Evolutionary conservation across 352 stramenopile genomes (phyloP).

Genomic region (Phytophthora capsici): DNA sequence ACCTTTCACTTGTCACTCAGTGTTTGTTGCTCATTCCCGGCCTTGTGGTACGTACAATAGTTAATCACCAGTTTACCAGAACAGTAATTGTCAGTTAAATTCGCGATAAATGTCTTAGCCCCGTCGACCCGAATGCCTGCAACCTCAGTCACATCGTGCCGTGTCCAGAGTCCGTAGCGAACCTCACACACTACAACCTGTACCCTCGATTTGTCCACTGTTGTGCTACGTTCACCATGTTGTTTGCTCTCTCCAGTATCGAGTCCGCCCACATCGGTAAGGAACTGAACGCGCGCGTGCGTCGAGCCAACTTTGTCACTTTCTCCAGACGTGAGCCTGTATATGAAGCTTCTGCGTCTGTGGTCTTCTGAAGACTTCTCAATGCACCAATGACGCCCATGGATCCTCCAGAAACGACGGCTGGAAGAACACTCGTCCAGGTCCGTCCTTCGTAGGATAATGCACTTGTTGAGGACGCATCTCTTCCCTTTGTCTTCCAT

Average conservation of each 20-base stretch:
- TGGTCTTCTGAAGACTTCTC: constrained; percentile 17
- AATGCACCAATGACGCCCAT: constrained; percentile 40
- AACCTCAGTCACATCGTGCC: constrained; percentile 48
- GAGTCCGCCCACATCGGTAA: constrained; percentile 44
- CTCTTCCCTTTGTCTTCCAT: constrained; percentile 20
- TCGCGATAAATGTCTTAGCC: constrained; percentile 31
- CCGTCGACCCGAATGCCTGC: constrained; percentile 38
- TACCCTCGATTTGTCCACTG: constrained; percentile 46
- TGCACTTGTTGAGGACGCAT: constrained; percentile 26
- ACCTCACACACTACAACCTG: constrained; percentile 47
- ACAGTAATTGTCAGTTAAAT: constrained; percentile 2
- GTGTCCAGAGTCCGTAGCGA: constrained; percentile 43
- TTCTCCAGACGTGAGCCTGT: constrained; percentile 43
- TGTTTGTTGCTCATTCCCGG: constrained; percentile 61
- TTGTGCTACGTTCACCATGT: constrained; percentile 50
- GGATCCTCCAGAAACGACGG: constrained; percentile 75
- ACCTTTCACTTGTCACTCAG: constrained; percentile 53
- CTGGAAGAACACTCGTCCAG: constrained; percentile 71
- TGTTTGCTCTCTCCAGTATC: constrained; percentile 52
- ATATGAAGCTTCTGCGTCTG: constrained; percentile 29
- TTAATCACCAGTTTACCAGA: background rate
- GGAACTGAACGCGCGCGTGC: constrained; percentile 47
- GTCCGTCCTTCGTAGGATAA: constrained; percentile 14
- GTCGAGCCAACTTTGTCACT: constrained; percentile 44
- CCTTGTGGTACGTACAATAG: constrained; percentile 43